phyloP scores from a whole-genome alignment of 257 asterid species.

The Solanum sitiens region DNA sequence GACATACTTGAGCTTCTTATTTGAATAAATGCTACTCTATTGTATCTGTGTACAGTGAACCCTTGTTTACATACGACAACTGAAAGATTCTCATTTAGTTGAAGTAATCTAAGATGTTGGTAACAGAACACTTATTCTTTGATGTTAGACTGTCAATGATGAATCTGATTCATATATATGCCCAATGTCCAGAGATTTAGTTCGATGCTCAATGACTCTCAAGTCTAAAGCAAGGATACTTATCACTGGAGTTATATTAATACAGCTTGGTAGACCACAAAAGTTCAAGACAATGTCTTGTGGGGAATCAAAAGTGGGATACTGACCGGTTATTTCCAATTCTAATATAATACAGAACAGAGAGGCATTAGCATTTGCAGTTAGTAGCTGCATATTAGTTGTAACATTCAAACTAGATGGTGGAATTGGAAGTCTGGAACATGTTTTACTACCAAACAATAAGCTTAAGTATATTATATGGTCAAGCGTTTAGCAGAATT shows the following conservation, averaged over 20 bases:
- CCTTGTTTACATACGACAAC: not conserved
- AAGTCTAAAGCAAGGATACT: not conserved
- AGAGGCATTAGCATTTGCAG: not conserved
- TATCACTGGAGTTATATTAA: not conserved
- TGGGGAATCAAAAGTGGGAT: not conserved
- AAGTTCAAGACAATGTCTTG: not conserved
- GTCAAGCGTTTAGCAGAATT: not conserved
- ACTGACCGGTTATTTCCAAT: not conserved
- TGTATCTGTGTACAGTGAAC: not conserved
- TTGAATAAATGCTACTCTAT: not conserved
- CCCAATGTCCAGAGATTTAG: not conserved
- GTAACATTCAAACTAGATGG: not conserved
- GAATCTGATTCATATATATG: not conserved
- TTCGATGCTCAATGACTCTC: not conserved
- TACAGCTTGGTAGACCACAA: not conserved
- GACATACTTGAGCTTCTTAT: not conserved
- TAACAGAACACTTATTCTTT: not conserved
- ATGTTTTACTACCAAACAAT: not conserved
- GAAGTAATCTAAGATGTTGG: not conserved
- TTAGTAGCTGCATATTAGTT: not conserved
- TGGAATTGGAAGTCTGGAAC: not conserved
- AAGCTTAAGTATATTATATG: not conserved
- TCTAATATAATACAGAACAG: not conserved
- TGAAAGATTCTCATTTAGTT: not conserved
- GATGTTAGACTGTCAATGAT: not conserved